Evolutionary conservation across 805 yeast genomes (phyloP), one percentile per base, ranked within the genome.

Genomic region (Candida boleticola): DNA sequence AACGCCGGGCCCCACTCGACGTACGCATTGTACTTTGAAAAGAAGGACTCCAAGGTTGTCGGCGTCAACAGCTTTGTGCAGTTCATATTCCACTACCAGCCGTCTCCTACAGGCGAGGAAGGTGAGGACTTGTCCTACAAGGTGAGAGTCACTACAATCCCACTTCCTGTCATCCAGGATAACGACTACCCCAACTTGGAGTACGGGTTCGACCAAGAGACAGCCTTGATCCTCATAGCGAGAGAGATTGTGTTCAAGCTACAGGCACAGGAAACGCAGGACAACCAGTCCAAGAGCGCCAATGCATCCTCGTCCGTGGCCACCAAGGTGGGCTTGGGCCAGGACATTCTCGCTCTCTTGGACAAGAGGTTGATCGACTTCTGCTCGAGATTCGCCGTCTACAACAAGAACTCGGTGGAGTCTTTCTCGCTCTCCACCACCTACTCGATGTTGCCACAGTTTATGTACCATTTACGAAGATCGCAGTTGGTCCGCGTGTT

Each of bases 401-500:
- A 74, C 57, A 62, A 63, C 32, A 68, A 68, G 43, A 77, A 76
- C 23, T 68, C 64, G 21, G 61, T 77, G 14, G 63, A 61, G 7
- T 72, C 82, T 7, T 76, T 82, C 51, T 57, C 76, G 39, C 61
- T 83, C 19, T 66, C 80, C 3, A 64, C 70, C 10, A 64, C 66
- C 27, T 73, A 77, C 52, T 72, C 79, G 22, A 59, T 80, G 53
- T 73, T 79, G 44, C 88, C 89, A 5, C 87, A 82, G 55, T 82
- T 81, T 58, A 66, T 82, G 62, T 82, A 77, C 58, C 83, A 82
- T 57, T 69, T 82, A 56, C 68, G 87, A 58, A 71, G 89, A 51
- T 80, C 86, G 1, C 81, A 74, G 40, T 80, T 83, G 53, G 68
- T 82, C 29, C 82, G 79, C 51, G 80, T 82, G 16, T 82, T 82